Evolutionary conservation across 208 protist species (phyloP).

Genomic region (Wallacemonas sp.): DNA sequence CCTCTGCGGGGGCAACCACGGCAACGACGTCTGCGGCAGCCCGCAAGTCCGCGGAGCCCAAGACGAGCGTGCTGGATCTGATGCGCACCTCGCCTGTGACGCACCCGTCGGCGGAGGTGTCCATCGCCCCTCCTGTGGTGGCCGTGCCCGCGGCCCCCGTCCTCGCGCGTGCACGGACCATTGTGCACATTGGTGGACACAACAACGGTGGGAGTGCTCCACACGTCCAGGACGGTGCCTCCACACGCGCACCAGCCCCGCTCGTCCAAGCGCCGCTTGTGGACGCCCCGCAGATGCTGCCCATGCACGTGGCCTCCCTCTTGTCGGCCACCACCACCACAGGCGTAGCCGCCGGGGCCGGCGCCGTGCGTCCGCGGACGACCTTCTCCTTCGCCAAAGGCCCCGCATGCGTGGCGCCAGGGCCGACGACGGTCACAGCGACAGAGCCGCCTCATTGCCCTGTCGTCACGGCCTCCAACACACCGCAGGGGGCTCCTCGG

Average conservation of each 20-base stretch:
- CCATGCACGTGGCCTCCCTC: background rate
- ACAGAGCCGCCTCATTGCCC: background rate
- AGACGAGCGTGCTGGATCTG: background rate
- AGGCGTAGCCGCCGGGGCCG: too few relatives aligned
- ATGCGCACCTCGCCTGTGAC: constrained; percentile 4
- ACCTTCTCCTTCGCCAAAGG: constrained; percentile 12
- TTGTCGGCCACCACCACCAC: background rate
- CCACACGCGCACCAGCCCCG: background rate
- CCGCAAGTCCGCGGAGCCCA: background rate
- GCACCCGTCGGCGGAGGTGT: background rate
- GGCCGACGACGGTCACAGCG: background rate
- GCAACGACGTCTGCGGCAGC: background rate
- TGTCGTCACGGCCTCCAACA: too few relatives aligned
- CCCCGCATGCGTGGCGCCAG: background rate
- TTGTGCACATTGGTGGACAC: too few relatives aligned
- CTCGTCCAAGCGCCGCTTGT: background rate
- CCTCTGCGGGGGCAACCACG: too few relatives aligned
- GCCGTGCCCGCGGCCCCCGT: too few relatives aligned
- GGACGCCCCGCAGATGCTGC: background rate
- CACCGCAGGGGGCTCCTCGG: too few relatives aligned
- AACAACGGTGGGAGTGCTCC: too few relatives aligned
- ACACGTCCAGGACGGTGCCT: too few relatives aligned
- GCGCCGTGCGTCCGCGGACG: constrained; percentile 1
- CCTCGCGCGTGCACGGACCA: too few relatives aligned
- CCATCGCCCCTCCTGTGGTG: background rate